These are phyloP conservation scores for Pythium chondricola DNA, from an alignment of 352 stramenopile genomes.

Conservation along the genomic window DNA sequence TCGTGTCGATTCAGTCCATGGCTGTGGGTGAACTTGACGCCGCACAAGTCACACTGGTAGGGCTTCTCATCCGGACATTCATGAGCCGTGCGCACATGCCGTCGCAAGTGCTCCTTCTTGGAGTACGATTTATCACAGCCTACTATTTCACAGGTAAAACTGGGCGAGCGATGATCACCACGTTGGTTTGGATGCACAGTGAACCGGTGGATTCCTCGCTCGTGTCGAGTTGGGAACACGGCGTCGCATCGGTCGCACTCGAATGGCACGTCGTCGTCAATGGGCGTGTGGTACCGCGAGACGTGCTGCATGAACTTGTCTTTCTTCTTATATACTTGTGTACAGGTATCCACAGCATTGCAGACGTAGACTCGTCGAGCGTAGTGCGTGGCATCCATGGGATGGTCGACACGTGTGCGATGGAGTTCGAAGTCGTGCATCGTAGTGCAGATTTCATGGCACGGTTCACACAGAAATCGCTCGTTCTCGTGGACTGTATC, in stretches of 20 bases:
- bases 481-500: slow-evolving; percentile 4
- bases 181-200: slow-evolving; percentile 7
- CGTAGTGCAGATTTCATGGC: slow-evolving; percentile 7
- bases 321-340: slow-evolving; percentile 18
- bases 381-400: background rate
- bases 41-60: slow-evolving; percentile 51
- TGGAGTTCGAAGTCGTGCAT: slow-evolving; percentile 9
- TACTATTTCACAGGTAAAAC: slow-evolving; percentile 33
- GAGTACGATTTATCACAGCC: slow-evolving; percentile 53
- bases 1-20: slow-evolving; percentile 60
- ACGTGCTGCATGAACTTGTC: slow-evolving; percentile 22
- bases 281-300: slow-evolving; percentile 10
- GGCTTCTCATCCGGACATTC: slow-evolving; percentile 29
- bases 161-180: slow-evolving; percentile 12
- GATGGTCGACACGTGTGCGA: background rate
- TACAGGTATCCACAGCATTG: slow-evolving; percentile 3
- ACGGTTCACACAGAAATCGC: slow-evolving; percentile 2
- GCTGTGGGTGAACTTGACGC: slow-evolving; percentile 58
- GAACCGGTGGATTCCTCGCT: slow-evolving; percentile 21
- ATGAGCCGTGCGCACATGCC: slow-evolving; percentile 46
- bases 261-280: slow-evolving; percentile 5
- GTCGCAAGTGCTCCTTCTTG: slow-evolving; percentile 55
- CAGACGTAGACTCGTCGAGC: slow-evolving; percentile 7
- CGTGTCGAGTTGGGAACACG: slow-evolving; percentile 19
- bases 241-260: slow-evolving; percentile 15